phyloP scores from a whole-genome alignment of 2,329 filamentous ascomycete genomes.

The Colletotrichum paranaense region DNA sequence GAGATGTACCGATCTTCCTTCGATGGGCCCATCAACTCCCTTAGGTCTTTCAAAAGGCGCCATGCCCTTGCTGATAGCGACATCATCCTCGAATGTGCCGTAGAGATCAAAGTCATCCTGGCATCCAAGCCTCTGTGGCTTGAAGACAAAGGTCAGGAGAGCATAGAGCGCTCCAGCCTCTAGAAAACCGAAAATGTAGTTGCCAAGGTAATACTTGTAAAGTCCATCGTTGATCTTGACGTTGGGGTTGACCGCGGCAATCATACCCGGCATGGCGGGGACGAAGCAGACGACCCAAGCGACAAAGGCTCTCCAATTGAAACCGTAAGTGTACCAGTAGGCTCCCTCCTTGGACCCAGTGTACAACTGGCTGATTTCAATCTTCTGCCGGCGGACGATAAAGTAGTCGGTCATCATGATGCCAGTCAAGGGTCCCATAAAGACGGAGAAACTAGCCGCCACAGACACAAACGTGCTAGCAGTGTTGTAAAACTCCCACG shows the following conservation, averaged over 20 bases:
- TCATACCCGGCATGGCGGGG: slow-evolving; percentile 42
- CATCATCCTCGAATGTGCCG: slow-evolving; percentile 33
- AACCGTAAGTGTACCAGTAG: slow-evolving; percentile 50
- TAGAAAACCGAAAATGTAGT: slow-evolving; percentile 36
- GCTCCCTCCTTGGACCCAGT: slow-evolving; percentile 44
- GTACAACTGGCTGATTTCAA: slow-evolving; percentile 52
- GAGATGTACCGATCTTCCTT: background rate
- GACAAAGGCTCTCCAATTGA: slow-evolving; percentile 48
- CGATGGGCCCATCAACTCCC: slow-evolving; percentile 6
- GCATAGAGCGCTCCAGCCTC: slow-evolving; percentile 32
- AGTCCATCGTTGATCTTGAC: slow-evolving; percentile 33
- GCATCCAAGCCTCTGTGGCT: slow-evolving; percentile 21
- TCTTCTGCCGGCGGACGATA: slow-evolving; percentile 45
- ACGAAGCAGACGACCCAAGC: slow-evolving; percentile 47
- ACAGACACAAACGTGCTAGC: slow-evolving; percentile 42
- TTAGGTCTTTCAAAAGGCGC: slow-evolving; percentile 30
- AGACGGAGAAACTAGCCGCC: slow-evolving; percentile 43
- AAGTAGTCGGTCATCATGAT: slow-evolving; percentile 46
- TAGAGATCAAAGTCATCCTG: slow-evolving; percentile 35
- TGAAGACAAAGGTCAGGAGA: slow-evolving; percentile 26
- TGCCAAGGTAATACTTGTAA: slow-evolving; percentile 39
- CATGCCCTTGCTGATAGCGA: slow-evolving; percentile 32
- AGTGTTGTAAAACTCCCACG: slow-evolving; percentile 45
- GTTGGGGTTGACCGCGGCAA: slow-evolving; percentile 37
- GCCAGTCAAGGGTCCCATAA: slow-evolving; percentile 43